Evolutionary conservation across 768 basidiomycete genomes (phyloP), one percentile per base, ranked within the genome.

Genomic region (Cystobasidium ongulense): DNA sequence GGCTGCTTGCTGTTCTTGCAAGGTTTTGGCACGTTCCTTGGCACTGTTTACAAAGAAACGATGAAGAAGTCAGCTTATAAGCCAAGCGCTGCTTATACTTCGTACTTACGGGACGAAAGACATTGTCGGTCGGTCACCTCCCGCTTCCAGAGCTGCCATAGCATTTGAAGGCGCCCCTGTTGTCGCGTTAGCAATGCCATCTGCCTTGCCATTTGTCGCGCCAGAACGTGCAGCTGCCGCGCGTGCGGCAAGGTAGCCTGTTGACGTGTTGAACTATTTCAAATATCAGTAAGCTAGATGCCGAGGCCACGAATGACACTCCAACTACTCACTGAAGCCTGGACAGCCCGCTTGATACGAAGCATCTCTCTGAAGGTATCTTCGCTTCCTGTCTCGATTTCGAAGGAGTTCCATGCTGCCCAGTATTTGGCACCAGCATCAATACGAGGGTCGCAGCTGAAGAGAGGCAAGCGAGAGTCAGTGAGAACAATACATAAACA

Each of bases 361-460:
- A 68, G 78, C 80, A 84, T 83, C 78, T 84, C 84, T 61, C 84
- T 75, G 88, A 99, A 99, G 0, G 96, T 99, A 80, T 99, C 96
- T 81, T 99, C 96, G 1, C 92, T 95, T 0, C 96, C 96, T 1
- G 93, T 96, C 81, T 98, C 96, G 79, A 98, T 92, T 82, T 99
- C 96, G 83, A 98, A 99, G 63, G 84, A 85, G 81, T 98, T 93
- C 96, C 96, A 98, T 80, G 96, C 92, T 35, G 85, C 82, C 96
- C 96, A 98, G 85, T 98, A 98, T 74, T 88, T 87, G 39, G 92
- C 57, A 35, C 57, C 57, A 50, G 65, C 43, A 41, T 73, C 59
- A 54, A 75, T 59, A 15, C 75, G 41, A 17, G 75, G 75, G 66
- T 75, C 75, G 59, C 75, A 75, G 68, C 63, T 64, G 63, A 27